phyloP scores from a whole-genome alignment of 768 basidiomycete genomes.

The Lentinula sp. region DNA sequence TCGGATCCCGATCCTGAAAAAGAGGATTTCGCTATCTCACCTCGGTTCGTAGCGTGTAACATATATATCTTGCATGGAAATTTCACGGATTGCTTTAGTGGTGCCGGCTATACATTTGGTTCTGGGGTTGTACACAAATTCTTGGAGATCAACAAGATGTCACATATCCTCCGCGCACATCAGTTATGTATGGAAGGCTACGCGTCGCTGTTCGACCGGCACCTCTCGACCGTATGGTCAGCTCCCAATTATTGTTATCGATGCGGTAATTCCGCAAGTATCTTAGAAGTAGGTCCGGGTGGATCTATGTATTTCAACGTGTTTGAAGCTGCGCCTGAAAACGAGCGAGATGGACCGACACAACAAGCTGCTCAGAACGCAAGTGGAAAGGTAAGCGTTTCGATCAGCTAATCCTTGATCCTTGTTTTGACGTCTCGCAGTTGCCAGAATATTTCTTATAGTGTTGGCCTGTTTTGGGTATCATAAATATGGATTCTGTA shows the following conservation, averaged over 20 bases:
- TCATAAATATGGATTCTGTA: not conserved
- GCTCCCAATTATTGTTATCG: conserved; percentile 99
- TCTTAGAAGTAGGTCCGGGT: conserved; percentile 90
- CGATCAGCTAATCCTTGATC: not conserved
- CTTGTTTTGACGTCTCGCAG: conserved; percentile 26
- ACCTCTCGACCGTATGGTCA: conserved; percentile 96
- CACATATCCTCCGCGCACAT: conserved; percentile 95
- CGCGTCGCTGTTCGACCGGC: conserved; percentile 93
- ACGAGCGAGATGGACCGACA: conserved; percentile 84
- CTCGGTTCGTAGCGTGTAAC: conserved; percentile 54
- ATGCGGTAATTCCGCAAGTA: conserved; percentile 95
- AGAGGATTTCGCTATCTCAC: conserved; percentile 98
- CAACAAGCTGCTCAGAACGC: conserved; percentile 72
- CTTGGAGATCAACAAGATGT: conserved; percentile 92
- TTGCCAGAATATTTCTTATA: conserved; percentile 78
- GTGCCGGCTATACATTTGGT: conserved; percentile 98
- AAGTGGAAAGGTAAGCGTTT: conserved; percentile 55
- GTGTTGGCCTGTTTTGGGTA: not conserved
- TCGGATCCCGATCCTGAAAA: conserved; percentile 99
- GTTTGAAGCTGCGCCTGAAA: conserved; percentile 97
- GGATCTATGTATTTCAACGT: conserved; percentile 92
- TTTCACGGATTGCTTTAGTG: conserved; percentile 40
- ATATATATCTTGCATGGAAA: not conserved
- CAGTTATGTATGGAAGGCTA: conserved; percentile 99
- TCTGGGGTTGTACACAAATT: conserved; percentile 98